Evolutionary conservation across 257 asterid species (phyloP), one percentile per base, ranked within the genome.

Genomic region (Cordia subcordata): DNA sequence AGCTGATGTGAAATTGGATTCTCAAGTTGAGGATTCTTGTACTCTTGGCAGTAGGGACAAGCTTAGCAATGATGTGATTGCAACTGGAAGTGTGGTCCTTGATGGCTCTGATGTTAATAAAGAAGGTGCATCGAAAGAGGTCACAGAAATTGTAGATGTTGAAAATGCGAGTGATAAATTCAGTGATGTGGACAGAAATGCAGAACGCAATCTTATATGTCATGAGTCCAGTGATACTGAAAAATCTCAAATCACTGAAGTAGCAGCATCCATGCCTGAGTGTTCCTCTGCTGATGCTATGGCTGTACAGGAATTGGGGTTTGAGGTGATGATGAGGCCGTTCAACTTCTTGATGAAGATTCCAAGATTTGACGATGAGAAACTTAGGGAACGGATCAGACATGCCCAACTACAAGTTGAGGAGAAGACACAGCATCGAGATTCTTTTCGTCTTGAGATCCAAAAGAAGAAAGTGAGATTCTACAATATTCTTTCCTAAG

Each of bases 361-460:
- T 53, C 96, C 96, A 45, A 88, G 87, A 67, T 80, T 75, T 66
- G 87, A 82, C 22, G 90, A 88, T 67, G 83, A 61, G 51, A 75
- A 65, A 61, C 73, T 84, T 38, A 72, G 72, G 75, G 95, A 92
- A 61, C 81, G 75, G 63, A 81, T 86, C 60, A 80, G 63, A 62
- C 75, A 71, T 38, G 96, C 96, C 45, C 77, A 84, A 82, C 63
- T 76, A 46, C 71, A 75, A 60, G 82, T 88, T 66, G 91, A 86
- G 40, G 97, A 92, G 79, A 88, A 80, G 78, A 92, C 99, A 9
- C 80, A 66, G 56, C 66, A 68, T 57, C 79, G 95, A 81, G 95
- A 86, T 67, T 79, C 82, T 52, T 70, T 84, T 64, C 86, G 84
- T 67, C 62, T 39, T 65, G 84, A 86, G 72, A 82, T 86, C 66